Evolutionary conservation across 202 grass and related monocot species (phyloP), one percentile per base, ranked within the genome.

Genomic region (Brachypodium distachyon): DNA sequence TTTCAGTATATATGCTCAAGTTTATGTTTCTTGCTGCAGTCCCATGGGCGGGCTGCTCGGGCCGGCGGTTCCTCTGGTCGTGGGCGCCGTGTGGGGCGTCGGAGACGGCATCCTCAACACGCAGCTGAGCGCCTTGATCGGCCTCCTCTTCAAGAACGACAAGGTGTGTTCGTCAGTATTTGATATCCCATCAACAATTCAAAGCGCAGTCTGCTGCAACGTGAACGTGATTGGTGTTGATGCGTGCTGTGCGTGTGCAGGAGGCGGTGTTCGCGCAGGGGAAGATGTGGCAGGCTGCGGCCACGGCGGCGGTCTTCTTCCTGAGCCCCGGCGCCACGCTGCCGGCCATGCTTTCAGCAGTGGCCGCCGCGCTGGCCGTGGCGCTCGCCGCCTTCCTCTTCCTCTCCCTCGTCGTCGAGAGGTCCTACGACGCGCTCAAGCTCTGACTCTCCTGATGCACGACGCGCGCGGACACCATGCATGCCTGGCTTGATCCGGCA

Each of bases 41-140:
- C 64, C 64, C 9, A 19, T 69, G 16, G 64, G 26, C 5, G 64
- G 64, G 2, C 3, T 46, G 16, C 65, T 69, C 26, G 65, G 65
- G 1, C 47, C 65, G 12, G 65, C 41, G 2, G 65, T 41, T 12
- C 65, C 41, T 25, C 65, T 69, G 65, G 25, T 69, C 42, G 65
- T 69, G 41, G 42, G 65, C 42, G 65, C 42, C 65, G 16, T 69
- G 17, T 69, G 65, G 65, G 65, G 65, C 25, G 65, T 48, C 26
- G 65, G 65, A 69, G 65, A 69, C 18, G 65, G 65, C 25, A 69
- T 69, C 17, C 41, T 48, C 16, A 69, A 69, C 65, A 69, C 65
- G 26, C 65, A 69, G 26, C 17, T 69, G 42, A 69, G 65, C 7
- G 65, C 42, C 16, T 18, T 69, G 41, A 69, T 69, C 65, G 65